Conservation (phyloP, 352 stramenopile genomes). For the Ophiocytium majus region DNA sequence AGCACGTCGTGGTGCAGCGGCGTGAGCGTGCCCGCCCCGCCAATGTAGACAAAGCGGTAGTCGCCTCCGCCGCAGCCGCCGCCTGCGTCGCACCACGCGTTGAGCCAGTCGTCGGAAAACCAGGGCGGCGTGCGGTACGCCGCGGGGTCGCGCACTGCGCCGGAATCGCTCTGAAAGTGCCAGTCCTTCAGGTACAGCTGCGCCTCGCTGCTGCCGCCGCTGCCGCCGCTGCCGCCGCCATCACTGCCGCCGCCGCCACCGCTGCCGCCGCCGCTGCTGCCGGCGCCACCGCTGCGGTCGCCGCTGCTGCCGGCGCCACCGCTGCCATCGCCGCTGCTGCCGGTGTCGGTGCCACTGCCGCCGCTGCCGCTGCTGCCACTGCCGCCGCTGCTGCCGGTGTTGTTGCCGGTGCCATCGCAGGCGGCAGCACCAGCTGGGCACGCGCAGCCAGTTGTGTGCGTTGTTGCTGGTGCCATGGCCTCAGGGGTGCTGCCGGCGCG, state of each 20-base stretch:
- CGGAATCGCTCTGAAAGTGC: constrained; percentile 46
- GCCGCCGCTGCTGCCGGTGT: too few relatives aligned
- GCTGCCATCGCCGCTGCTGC: background rate
- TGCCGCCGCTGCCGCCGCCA: background rate
- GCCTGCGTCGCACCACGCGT: constrained; percentile 69
- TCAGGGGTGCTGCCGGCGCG: too few relatives aligned
- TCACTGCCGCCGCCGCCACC: background rate
- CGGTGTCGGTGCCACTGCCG: background rate
- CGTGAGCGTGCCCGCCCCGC: constrained; percentile 79
- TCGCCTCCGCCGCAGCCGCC: constrained; percentile 66
- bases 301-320: background rate
- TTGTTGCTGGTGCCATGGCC: too few relatives aligned
- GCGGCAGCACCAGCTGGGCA: too few relatives aligned
- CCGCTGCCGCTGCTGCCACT: background rate
- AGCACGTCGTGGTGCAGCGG: constrained; percentile 92
- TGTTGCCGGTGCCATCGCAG: too few relatives aligned
- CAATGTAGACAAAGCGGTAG: constrained; percentile 96
- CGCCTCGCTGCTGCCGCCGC: background rate
- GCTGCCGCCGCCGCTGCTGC: background rate
- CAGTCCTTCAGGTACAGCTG: constrained; percentile 55
- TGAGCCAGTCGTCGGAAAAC: constrained; percentile 86
- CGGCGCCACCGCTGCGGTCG: background rate
- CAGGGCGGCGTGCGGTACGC: constrained; percentile 69
- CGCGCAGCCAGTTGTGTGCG: too few relatives aligned
- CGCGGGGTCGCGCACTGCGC: background rate